Evolutionary conservation across 2,329 filamentous ascomycete genomes (phyloP).

Genomic region (Scedosporium minutisporum): DNA sequence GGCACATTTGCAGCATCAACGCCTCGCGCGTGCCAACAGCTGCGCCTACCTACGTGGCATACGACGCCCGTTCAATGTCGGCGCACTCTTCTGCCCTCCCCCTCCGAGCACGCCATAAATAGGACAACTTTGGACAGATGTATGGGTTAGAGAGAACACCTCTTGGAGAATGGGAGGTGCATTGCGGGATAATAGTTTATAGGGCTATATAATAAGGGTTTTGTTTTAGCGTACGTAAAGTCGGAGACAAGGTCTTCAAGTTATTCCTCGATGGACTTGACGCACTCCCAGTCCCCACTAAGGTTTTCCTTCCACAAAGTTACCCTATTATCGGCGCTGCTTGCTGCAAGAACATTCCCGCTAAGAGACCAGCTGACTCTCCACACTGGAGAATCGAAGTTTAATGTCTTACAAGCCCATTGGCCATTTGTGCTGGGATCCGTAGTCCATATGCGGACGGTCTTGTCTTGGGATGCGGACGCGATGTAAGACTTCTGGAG

Average conservation of each 20-base stretch:
- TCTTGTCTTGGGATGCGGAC: constrained; percentile 91
- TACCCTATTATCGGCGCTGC: constrained; percentile 91
- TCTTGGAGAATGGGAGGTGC: no score
- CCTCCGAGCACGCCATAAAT: no score
- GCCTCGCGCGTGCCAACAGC: no score
- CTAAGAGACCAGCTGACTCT: constrained; percentile 96
- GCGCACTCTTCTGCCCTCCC: no score
- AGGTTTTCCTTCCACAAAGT: constrained; percentile 98
- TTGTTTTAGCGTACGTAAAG: neutral
- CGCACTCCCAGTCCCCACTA: constrained; percentile 91
- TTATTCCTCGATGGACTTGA: constrained; percentile 92
- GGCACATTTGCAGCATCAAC: neutral
- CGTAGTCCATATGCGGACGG: constrained; percentile 91
- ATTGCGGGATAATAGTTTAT: neutral
- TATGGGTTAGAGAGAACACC: no score
- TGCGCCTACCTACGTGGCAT: no score
- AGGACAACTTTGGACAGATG: no score
- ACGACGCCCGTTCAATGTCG: no score
- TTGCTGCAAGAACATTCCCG: constrained; percentile 91
- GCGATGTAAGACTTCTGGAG: constrained; percentile 96
- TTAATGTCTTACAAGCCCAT: constrained; percentile 78
- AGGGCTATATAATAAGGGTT: neutral
- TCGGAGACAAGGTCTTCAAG: neutral
- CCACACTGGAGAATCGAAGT: constrained; percentile 87
- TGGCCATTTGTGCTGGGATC: constrained; percentile 54